Evolutionary conservation across 371 early-diverging fungal species (phyloP).

Genomic region (Apophysomyces ossiformis): DNA sequence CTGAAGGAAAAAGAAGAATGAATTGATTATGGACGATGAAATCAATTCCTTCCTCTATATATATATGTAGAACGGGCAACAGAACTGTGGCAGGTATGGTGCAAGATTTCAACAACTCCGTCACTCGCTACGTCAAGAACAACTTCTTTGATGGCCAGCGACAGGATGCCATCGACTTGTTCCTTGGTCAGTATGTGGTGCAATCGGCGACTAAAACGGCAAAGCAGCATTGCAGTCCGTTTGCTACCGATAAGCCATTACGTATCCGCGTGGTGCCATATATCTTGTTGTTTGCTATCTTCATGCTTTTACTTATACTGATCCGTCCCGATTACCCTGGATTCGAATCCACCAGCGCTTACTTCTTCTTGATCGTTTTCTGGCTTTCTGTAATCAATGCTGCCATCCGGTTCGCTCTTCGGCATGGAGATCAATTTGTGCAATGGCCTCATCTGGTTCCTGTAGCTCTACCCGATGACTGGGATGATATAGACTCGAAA

Average conservation of each 20-base stretch:
- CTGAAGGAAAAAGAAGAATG: neutral
- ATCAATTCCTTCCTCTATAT: neutral
- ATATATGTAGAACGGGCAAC: constrained; percentile 71
- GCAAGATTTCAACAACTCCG: constrained; percentile 83
- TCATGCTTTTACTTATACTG: constrained; percentile 50
- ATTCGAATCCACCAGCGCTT: constrained; percentile 34
- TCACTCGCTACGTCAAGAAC: constrained; percentile 88
- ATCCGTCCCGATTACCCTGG: constrained; percentile 44
- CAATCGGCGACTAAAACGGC: neutral
- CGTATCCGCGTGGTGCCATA: constrained; percentile 57
- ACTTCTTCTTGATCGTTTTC: constrained; percentile 28
- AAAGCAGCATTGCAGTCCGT: constrained; percentile 29
- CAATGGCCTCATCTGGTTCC: constrained; percentile 48
- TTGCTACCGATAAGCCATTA: constrained; percentile 36
- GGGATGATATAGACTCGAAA: neutral
- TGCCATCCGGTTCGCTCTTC: constrained; percentile 47
- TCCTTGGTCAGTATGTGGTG: constrained; percentile 74
- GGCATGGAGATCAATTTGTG: constrained; percentile 51
- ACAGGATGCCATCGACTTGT: constrained; percentile 87
- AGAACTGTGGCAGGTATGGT: constrained; percentile 84
- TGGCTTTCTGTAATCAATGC: constrained; percentile 54
- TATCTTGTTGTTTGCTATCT: constrained; percentile 46
- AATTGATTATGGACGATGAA: neutral
- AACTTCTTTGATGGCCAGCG: constrained; percentile 93
- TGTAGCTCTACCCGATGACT: neutral